These are phyloP conservation scores for Quercus rubra DNA, from an alignment of 306 rosid species.

Conservation along the genomic window DNA sequence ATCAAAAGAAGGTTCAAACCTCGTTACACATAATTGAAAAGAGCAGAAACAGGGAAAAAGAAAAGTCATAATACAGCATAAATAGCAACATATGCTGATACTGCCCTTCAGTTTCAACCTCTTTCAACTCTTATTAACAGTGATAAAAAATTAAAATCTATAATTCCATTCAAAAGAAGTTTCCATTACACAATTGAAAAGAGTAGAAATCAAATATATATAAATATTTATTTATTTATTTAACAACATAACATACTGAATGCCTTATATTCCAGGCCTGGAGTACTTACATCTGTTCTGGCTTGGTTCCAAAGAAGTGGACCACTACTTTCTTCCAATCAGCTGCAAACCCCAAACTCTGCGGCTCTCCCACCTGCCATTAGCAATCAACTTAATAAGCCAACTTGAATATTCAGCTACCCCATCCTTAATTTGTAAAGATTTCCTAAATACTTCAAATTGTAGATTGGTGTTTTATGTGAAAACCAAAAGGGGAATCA, in stretches of 20 bases:
- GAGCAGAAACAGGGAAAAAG: not conserved
- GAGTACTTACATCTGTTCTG: conserved; percentile 76
- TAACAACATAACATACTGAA: not conserved
- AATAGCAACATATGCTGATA: not conserved
- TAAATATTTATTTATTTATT: not conserved
- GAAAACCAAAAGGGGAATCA: too few species aligned
- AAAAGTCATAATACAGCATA: too few species aligned
- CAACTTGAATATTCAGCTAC: not conserved
- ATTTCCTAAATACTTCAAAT: not conserved
- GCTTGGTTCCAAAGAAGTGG: conserved; percentile 80
- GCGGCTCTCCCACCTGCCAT: conserved; percentile 91
- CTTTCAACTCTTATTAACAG: not conserved
- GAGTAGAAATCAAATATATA: too few species aligned
- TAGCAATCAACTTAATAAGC: conserved; percentile 31
- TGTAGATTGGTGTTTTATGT: too few species aligned
- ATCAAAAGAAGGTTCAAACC: not conserved
- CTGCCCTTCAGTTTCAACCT: not conserved
- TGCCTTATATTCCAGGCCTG: not conserved
- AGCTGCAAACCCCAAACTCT: conserved; percentile 83
- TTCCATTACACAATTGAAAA: not conserved
- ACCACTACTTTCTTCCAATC: conserved; percentile 98
- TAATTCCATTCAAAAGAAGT: not conserved
- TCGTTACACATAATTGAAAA: not conserved
- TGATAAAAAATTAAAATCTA: not conserved
- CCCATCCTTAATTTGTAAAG: not conserved